Conservation (phyloP, 2,329 filamentous ascomycete genomes). For the Penicillium sp. region DNA sequence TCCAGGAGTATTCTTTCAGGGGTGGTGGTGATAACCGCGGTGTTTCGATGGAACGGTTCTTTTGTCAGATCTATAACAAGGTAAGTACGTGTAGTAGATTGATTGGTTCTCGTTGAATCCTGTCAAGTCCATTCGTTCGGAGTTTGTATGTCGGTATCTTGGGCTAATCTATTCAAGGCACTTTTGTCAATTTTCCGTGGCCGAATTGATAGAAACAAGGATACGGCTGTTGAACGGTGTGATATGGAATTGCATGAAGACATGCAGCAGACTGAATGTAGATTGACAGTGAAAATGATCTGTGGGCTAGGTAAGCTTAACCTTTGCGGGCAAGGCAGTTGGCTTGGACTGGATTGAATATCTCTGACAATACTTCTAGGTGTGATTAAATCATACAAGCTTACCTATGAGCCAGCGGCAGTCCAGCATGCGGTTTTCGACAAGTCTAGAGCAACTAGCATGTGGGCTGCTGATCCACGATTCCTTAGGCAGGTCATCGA, state of each 20-base stretch:
- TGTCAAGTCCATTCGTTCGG: neutral
- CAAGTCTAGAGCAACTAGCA: conserved; percentile 52
- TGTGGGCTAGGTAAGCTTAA: conserved; percentile 56
- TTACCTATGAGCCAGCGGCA: conserved; percentile 60
- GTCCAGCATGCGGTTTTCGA: conserved; percentile 64
- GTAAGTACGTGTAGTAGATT: conserved; percentile 33
- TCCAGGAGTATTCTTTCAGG: conserved; percentile 56
- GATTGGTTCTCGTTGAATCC: neutral
- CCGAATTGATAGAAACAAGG: conserved; percentile 55
- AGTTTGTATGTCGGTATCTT: neutral
- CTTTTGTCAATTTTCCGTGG: conserved; percentile 62
- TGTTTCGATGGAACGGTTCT: conserved; percentile 50
- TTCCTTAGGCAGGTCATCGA: conserved; percentile 60
- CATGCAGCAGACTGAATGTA: conserved; percentile 55
- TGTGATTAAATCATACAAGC: conserved; percentile 61
- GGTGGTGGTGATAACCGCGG: conserved; percentile 24
- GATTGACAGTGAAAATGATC: conserved; percentile 59
- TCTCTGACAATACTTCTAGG: conserved; percentile 37
- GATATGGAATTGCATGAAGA: conserved; percentile 59
- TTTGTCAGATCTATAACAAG: conserved; percentile 58
- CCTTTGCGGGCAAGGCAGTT: neutral
- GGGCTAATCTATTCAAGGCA: conserved; percentile 39
- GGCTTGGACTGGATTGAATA: neutral
- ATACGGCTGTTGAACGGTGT: conserved; percentile 59
- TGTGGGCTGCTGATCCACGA: conserved; percentile 57